Conservation (phyloP, 768 basidiomycete genomes). For the Boletus huronensis region DNA sequence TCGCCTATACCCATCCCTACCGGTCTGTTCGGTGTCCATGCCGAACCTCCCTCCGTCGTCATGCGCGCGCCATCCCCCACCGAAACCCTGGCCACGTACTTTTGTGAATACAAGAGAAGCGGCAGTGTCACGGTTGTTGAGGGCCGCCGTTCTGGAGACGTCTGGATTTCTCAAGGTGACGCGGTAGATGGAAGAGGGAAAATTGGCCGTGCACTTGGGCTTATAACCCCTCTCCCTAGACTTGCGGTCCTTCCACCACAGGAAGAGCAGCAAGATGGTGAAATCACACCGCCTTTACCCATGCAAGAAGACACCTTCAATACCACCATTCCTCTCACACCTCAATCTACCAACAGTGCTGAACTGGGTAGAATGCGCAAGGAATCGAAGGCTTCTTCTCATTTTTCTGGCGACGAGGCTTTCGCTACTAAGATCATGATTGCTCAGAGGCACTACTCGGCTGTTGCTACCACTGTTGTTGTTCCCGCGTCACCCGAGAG, state of each 20-base stretch:
- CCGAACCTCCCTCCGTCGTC: constrained; percentile 40
- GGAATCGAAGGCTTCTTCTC: constrained; percentile 51
- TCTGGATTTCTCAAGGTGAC: constrained; percentile 72
- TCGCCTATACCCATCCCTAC: constrained; percentile 65
- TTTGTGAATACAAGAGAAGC: constrained; percentile 56
- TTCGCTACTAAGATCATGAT: constrained; percentile 60
- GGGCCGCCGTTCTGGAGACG: constrained; percentile 67
- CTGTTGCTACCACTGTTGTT: constrained; percentile 62
- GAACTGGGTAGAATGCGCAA: constrained; percentile 52
- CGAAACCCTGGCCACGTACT: constrained; percentile 27
- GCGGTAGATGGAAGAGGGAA: constrained; percentile 65
- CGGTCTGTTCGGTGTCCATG: constrained; percentile 55
- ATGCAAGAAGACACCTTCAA: constrained; percentile 51
- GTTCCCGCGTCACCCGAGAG: constrained; percentile 49
- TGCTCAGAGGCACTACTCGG: constrained; percentile 70
- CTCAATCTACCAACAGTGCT: constrained; percentile 53
- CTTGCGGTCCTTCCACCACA: constrained; percentile 61
- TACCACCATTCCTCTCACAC: constrained; percentile 45
- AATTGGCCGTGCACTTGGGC: constrained; percentile 56
- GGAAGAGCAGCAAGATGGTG: constrained; percentile 34
- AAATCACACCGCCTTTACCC: constrained; percentile 57
- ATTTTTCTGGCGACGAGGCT: constrained; percentile 50
- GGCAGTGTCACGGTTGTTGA: constrained; percentile 63
- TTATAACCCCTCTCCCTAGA: constrained; percentile 61
- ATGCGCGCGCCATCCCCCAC: constrained; percentile 43